phyloP scores from a whole-genome alignment of 179 eudicot species.

The Carnegiea gigantea region DNA sequence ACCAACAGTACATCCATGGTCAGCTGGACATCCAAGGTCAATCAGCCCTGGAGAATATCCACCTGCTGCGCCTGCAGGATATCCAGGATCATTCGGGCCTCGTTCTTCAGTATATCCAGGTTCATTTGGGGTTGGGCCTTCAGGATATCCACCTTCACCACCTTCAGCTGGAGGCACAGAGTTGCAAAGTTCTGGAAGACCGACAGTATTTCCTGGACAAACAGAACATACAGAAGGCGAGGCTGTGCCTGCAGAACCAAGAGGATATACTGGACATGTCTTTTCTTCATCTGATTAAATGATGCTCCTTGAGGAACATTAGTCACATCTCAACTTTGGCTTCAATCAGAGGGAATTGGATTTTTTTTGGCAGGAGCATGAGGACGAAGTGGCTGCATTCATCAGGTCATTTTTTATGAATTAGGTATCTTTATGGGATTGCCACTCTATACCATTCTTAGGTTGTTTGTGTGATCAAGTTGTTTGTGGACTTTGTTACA shows the following conservation, averaged over 20 bases:
- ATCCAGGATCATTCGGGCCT: neutral
- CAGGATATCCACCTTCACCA: conserved; percentile 1
- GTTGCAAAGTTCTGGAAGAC: neutral
- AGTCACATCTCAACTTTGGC: neutral
- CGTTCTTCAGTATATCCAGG: neutral
- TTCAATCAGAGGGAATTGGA: neutral
- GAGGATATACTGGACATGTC: neutral
- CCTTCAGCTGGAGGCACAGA: neutral
- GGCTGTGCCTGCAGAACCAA: neutral
- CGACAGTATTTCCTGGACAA: neutral
- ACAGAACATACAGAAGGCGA: neutral
- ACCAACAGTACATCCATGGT: no score
- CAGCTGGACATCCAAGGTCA: neutral
- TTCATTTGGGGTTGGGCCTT: neutral
- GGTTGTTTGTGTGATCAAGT: neutral
- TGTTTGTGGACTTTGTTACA: neutral
- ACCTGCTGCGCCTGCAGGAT: neutral
- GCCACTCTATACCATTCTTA: neutral
- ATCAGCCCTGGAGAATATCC: neutral
- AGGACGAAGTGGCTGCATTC: neutral
- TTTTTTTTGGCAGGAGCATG: neutral
- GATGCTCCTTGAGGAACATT: neutral
- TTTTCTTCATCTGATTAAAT: neutral
- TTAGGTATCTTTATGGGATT: neutral
- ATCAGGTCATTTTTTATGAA: neutral